Evolutionary conservation across 2,329 filamentous ascomycete genomes (phyloP).

Genomic region (Alternaria ethzedia): DNA sequence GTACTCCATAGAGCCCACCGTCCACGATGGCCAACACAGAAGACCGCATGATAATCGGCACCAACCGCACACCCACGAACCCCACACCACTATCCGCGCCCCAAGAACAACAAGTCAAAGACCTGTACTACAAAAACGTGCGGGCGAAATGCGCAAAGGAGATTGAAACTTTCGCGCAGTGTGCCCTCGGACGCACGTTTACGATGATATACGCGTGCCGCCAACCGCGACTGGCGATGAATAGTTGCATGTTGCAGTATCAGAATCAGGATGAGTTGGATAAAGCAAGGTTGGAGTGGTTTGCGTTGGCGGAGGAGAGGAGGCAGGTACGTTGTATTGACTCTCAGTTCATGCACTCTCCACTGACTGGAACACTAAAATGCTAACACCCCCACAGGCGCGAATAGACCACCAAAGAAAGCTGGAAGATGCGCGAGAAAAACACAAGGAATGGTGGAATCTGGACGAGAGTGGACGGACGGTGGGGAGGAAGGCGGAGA

Average conservation of each 20-base stretch:
- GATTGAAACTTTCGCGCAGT: slow-evolving; percentile 78
- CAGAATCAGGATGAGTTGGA: slow-evolving; percentile 87
- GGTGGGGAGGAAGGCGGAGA: slow-evolving; percentile 25
- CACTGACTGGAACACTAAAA: too few relatives aligned
- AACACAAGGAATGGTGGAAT: slow-evolving; percentile 61
- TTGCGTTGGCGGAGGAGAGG: slow-evolving; percentile 75
- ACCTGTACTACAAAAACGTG: slow-evolving; percentile 80
- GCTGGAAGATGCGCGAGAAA: slow-evolving; percentile 55
- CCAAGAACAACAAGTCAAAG: slow-evolving; percentile 69
- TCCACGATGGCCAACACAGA: slow-evolving; percentile 19
- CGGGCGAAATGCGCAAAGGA: slow-evolving; percentile 78
- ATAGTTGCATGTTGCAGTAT: slow-evolving; percentile 87
- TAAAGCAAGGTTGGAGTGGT: slow-evolving; percentile 92
- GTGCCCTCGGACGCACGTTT: slow-evolving; percentile 84
- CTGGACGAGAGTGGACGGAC: slow-evolving; percentile 48
- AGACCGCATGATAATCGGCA: slow-evolving; percentile 29
- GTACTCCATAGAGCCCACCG: too few relatives aligned
- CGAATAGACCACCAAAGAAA: slow-evolving; percentile 62
- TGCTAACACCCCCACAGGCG: slow-evolving; percentile 50
- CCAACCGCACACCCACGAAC: slow-evolving; percentile 33
- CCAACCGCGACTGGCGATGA: slow-evolving; percentile 82
- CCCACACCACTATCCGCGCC: slow-evolving; percentile 79
- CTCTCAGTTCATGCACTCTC: too few relatives aligned
- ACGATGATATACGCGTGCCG: slow-evolving; percentile 88
- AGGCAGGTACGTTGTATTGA: slow-evolving; percentile 41